Evolutionary conservation across 129 eudicot species (phyloP).

Genomic region (carrot (Daucus carota)): DNA sequence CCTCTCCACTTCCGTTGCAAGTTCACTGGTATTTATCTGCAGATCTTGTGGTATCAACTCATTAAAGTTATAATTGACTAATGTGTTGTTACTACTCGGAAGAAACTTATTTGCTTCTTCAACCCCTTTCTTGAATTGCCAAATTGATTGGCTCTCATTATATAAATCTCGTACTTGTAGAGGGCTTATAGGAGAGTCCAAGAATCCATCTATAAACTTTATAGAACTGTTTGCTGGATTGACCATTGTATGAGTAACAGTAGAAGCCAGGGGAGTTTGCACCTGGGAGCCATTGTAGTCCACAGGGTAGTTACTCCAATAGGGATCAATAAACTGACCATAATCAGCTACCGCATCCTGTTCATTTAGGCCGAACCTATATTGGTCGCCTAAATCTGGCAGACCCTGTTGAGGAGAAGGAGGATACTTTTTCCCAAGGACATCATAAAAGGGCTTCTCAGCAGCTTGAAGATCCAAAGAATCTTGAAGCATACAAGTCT

Average conservation of each 20-base stretch:
- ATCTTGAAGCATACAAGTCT: slow-evolving; percentile 48
- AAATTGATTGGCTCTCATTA: slow-evolving; percentile 43
- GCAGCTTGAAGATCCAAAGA: slow-evolving; percentile 66
- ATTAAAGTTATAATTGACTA: slow-evolving; percentile 17
- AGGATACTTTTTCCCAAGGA: slow-evolving; percentile 54
- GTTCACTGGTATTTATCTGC: slow-evolving; percentile 10
- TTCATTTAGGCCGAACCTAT: slow-evolving; percentile 15
- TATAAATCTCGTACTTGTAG: slow-evolving; percentile 32
- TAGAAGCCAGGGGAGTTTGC: slow-evolving; percentile 19
- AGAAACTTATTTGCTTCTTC: slow-evolving; percentile 77
- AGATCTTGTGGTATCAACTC: slow-evolving; percentile 16
- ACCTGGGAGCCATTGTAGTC: slow-evolving; percentile 16
- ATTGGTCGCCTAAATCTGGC: slow-evolving; percentile 24
- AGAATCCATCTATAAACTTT: slow-evolving; percentile 27
- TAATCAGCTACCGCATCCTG: slow-evolving; percentile 20
- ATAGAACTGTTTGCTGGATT: slow-evolving; percentile 32
- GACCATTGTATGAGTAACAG: slow-evolving; percentile 17
- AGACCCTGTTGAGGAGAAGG: slow-evolving; percentile 42
- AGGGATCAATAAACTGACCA: slow-evolving; percentile 31
- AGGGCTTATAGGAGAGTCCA: slow-evolving; percentile 58
- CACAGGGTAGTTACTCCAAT: slow-evolving; percentile 15
- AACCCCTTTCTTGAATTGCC: slow-evolving; percentile 61
- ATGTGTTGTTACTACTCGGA: slow-evolving; percentile 31
- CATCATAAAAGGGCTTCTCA: slow-evolving; percentile 60
- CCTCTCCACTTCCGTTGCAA: slow-evolving; percentile 9